Percentiles rank a stretch among this genome's conserved stretches.
These are phyloP conservation scores for Penicillium ucsense DNA, from an alignment of 495 filamentous ascomycete genomes.

Conservation along the genomic window DNA sequence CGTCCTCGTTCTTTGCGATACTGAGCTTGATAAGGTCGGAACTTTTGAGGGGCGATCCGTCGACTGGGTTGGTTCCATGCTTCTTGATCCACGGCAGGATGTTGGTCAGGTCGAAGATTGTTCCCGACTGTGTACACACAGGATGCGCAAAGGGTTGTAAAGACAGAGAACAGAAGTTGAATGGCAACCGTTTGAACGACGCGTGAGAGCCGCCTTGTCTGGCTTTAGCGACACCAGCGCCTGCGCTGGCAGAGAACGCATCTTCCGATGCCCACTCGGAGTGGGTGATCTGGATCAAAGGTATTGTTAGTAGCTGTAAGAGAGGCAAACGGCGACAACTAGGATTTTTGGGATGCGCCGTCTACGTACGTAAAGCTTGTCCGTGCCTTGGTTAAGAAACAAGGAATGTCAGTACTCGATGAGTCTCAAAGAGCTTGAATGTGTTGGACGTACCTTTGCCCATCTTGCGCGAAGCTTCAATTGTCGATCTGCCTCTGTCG, in stretches of 20 bases:
- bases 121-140: conserved; percentile 69
- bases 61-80: conserved; percentile 82
- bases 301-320: conserved; percentile 6
- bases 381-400: conserved; percentile 37
- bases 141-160: conserved; percentile 86
- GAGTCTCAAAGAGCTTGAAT: neutral
- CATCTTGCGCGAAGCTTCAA: conserved; percentile 28
- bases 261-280: conserved; percentile 92
- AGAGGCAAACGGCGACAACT: conserved; percentile 4
- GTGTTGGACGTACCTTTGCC: conserved; percentile 42
- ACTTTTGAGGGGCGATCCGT: conserved; percentile 64
- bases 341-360: neutral
- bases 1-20: conserved; percentile 86
- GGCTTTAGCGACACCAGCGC: conserved; percentile 50
- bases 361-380: conserved; percentile 63
- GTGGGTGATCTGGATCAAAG: conserved; percentile 63
- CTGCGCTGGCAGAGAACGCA: conserved; percentile 66
- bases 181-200: conserved; percentile 81
- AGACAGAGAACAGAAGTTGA: conserved; percentile 95
- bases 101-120: conserved; percentile 79
- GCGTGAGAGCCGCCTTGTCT: conserved; percentile 43
- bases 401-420: conserved; percentile 3
- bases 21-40: conserved; percentile 85
- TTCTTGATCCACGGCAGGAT: conserved; percentile 90
- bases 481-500: neutral